Percentiles rank a stretch among this genome's conserved stretches.
phyloP scores from a whole-genome alignment of 1,284 basidiomycete species.

The Coniferiporia weirii region DNA sequence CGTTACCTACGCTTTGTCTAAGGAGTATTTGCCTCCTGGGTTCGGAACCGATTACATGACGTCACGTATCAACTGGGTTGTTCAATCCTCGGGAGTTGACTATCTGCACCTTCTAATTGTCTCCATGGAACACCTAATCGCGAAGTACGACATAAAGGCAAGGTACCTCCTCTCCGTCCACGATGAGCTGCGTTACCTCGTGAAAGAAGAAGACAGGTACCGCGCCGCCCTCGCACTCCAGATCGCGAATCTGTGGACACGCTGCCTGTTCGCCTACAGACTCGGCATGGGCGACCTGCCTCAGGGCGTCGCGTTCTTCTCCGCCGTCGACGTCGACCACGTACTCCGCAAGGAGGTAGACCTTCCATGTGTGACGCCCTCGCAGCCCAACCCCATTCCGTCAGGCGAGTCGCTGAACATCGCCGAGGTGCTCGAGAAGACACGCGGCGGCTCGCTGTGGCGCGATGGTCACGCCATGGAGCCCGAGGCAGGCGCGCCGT shows the following conservation, averaged over 20 bases:
- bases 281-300: slow-evolving; percentile 96
- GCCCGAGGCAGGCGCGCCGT: slow-evolving; percentile 20
- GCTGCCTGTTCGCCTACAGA: slow-evolving; percentile 87
- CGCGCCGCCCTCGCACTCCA: slow-evolving; percentile 91
- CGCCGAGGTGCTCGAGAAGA: slow-evolving; percentile 55
- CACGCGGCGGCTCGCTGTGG: slow-evolving; percentile 60
- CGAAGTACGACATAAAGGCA: slow-evolving; percentile 81
- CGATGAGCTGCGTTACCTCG: slow-evolving; percentile 94
- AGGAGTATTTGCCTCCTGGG: slow-evolving; percentile 76
- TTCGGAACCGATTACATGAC: slow-evolving; percentile 90
- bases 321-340: slow-evolving; percentile 90
- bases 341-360: slow-evolving; percentile 95
- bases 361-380: slow-evolving; percentile 93
- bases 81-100: slow-evolving; percentile 97
- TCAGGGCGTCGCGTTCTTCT: slow-evolving; percentile 94
- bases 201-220: slow-evolving; percentile 83
- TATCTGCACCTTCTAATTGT: slow-evolving; percentile 96
- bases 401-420: slow-evolving; percentile 87
- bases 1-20: slow-evolving; percentile 88
- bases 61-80: slow-evolving; percentile 98
- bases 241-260: slow-evolving; percentile 95
- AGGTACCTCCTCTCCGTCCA: slow-evolving; percentile 97
- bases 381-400: slow-evolving; percentile 77
- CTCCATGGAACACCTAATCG: slow-evolving; percentile 87
- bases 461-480: slow-evolving; percentile 52